Percentiles rank a stretch among this genome's conserved stretches.
Evolutionary conservation across 2,329 filamentous ascomycete genomes (phyloP).

Genomic region (Annulohypoxylon truncatum): DNA sequence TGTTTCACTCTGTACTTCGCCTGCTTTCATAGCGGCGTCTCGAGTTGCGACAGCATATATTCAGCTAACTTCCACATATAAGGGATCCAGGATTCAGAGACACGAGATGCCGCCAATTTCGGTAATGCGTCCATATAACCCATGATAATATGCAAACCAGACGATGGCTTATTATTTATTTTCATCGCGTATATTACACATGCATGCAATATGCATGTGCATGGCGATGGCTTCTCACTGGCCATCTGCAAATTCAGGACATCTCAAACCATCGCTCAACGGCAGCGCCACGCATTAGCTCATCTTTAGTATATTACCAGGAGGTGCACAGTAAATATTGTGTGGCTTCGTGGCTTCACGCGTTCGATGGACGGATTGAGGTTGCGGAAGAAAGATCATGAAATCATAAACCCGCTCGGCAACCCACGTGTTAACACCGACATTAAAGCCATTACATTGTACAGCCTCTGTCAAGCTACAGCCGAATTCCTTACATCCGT

Average conservation of each 20-base stretch:
- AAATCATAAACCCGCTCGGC: constrained; percentile 4
- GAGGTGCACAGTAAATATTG: constrained; percentile 2
- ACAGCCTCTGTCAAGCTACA: constrained; percentile 19
- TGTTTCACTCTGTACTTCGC: constrained; percentile 28
- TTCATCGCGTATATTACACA: constrained; percentile 11
- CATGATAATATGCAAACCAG: constrained; percentile 6
- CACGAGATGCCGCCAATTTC: constrained; percentile 13
- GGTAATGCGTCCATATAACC: constrained; percentile 2
- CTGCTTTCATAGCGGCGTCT: constrained; percentile 21
- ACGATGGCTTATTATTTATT: constrained; percentile 25
- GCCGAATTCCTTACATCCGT: constrained; percentile 10
- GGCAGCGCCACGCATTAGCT: constrained; percentile 23
- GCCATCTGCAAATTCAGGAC: not conserved
- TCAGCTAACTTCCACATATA: not conserved
- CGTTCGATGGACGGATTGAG: not conserved
- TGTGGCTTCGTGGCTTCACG: not conserved
- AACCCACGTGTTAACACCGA: constrained; percentile 17
- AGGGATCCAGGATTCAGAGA: constrained; percentile 17
- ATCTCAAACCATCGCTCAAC: constrained; percentile 13
- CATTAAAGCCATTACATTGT: constrained; percentile 1
- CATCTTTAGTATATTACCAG: not conserved
- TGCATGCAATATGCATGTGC: constrained; percentile 17
- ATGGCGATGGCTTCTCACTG: constrained; percentile 15
- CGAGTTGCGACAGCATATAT: constrained; percentile 26
- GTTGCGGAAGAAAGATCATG: constrained; percentile 2